These are phyloP conservation scores for Cicer chorassanicum DNA, from an alignment of 306 rosid species.

Conservation along the genomic window DNA sequence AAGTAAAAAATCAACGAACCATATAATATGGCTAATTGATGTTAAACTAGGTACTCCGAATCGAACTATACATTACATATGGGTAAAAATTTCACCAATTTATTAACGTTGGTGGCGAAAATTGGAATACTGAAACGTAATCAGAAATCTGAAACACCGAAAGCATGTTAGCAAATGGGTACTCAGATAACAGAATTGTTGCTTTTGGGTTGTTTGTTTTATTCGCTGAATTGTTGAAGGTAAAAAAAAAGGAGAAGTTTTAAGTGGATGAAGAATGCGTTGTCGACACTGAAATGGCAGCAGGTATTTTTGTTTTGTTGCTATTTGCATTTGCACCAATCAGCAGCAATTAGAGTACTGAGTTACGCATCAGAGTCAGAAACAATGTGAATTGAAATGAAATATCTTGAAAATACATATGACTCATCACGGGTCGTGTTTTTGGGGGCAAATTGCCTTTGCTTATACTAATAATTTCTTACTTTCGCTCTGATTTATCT, in stretches of 20 bases:
- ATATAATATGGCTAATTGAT: too few species aligned
- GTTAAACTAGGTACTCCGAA: too few species aligned
- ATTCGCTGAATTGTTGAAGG: not conserved
- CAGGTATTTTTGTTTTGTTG: slow-evolving; percentile 27
- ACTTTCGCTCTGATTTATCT: not conserved
- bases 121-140: not conserved
- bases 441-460: too few species aligned
- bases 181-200: slow-evolving; percentile 7
- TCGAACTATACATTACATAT: too few species aligned
- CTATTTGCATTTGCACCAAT: slow-evolving; percentile 17
- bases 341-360: too few species aligned
- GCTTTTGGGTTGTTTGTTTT: not conserved
- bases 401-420: too few species aligned
- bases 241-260: not conserved
- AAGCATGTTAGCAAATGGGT: slow-evolving; percentile 11
- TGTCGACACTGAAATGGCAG: too few species aligned
- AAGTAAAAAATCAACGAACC: too few species aligned
- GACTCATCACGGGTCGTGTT: too few species aligned
- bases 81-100: not conserved
- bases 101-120: not conserved
- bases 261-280: slow-evolving; percentile 3
- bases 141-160: slow-evolving; percentile 14
- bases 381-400: too few species aligned
- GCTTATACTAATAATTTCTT: too few species aligned
- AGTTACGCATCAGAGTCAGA: too few species aligned